Percentiles rank a stretch among this genome's conserved stretches.
Conservation (phyloP, 805 yeast genomes). For the Candida parachauliodes region DNA sequence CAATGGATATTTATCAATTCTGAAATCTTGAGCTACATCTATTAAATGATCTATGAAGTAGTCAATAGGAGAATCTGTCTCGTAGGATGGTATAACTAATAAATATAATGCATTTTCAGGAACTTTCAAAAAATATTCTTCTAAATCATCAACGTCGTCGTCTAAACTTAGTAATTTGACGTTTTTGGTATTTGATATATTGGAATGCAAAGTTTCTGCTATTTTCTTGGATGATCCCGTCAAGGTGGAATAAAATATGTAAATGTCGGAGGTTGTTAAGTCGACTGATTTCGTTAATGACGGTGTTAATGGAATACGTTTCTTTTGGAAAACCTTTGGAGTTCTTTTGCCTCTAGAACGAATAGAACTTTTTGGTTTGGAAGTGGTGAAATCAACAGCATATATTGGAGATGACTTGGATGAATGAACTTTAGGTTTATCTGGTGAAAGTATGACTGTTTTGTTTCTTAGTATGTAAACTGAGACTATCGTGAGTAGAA, state of each 20-base stretch:
- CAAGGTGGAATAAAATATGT: slow-evolving; percentile 76
- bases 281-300: slow-evolving; percentile 38
- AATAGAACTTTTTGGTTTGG: slow-evolving; percentile 20
- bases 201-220: slow-evolving; percentile 50
- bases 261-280: slow-evolving; percentile 51
- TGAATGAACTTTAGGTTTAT: not conserved
- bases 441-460: not conserved
- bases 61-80: slow-evolving; percentile 88
- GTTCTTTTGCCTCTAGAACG: slow-evolving; percentile 23
- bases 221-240: slow-evolving; percentile 78
- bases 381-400: slow-evolving; percentile 42
- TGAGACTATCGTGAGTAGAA: slow-evolving; percentile 18
- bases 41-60: slow-evolving; percentile 75
- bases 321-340: slow-evolving; percentile 40
- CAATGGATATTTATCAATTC: slow-evolving; percentile 81
- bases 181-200: slow-evolving; percentile 26
- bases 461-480: slow-evolving; percentile 8
- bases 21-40: slow-evolving; percentile 80
- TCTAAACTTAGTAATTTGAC: slow-evolving; percentile 62
- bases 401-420: slow-evolving; percentile 29
- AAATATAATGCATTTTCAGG: slow-evolving; percentile 58
- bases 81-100: slow-evolving; percentile 83
- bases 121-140: slow-evolving; percentile 68
- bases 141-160: slow-evolving; percentile 78
- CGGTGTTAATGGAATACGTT: slow-evolving; percentile 19